Base-by-base conservation (phyloP, 331 rosid genomes). In the Cydonia oblonga region DNA sequence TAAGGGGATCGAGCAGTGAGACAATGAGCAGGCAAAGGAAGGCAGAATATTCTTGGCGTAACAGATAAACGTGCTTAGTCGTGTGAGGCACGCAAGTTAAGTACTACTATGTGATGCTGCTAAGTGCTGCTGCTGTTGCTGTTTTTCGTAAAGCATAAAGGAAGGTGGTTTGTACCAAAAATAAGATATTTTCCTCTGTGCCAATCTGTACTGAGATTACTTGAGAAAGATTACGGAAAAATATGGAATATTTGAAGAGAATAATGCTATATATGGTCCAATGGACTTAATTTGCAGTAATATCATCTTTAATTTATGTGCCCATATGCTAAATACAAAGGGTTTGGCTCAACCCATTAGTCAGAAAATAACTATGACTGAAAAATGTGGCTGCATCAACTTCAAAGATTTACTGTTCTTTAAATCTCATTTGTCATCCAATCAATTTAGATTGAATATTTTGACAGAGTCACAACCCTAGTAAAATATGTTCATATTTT, bases 51-150 rank as follows among this genome's bases (percentile, higher is more conserved):
- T 24, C 83, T 84, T 84, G 75, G 82, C 86, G 87, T 82, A 77
- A 80, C 75, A 81, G 84, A 82, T 52, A 54, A 64, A 84, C 49
- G 73, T 74, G 70, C 9, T 35, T 35, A 35, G 81, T 69, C 80
- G 89, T 88, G 91, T 68, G 89, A 84, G 79, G 84, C 95, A 88
- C 89, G 93, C 76, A 81, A n/a, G n/a, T n/a, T n/a, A 19, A 46
- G 60, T 68, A 44, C 18, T 26, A 11, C 30, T 38, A 23, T 25
- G 33, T 60, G 33, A 25, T 59, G 28, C 11, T 16, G 66, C 38
- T 18, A 8, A 8, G 14, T 29, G 66, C 40, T 68, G 40, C 26
- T 18, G 2, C 33, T 38, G 53, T 8, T 38, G 29, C 30, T 42
- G 57, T 42, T 9, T 38, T 38, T 67, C 16, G 5, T 44, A 67